Evolutionary conservation across 306 rosid genomes (phyloP), one percentile per base, ranked within the genome.

Genomic region (Ziziphus jujuba): DNA sequence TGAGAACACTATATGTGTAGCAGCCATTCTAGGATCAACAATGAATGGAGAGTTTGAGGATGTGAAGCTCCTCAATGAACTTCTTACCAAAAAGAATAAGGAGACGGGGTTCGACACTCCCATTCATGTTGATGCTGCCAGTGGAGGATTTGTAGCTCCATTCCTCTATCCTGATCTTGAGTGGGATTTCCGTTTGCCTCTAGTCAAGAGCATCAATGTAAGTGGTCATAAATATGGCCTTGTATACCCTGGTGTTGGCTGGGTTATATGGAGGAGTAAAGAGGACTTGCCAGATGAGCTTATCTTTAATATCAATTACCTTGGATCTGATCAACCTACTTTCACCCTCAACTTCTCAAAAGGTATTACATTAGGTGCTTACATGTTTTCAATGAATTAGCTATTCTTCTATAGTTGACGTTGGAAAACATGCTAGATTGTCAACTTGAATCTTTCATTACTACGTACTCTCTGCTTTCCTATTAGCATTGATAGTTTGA

Each of bases 201-300:
- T 87, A 51, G 97, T 91, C 76, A 91, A 83, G 76, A 88, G 96
- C 70, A 91, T 91, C 65, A 91, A 91, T 62, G 97, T 88, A 16
- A 91, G 97, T 31, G 96, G 97, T 35, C 97, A 91, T 59, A 91
- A 91, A 85, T 91, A 91, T 56, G 97, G 97, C 48, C 97, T 91
- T 72, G 97, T 91, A 9, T 91, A 91, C 20, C 85, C 97, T 11
- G 97, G 97, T 74, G 77, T 91, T 31, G 97, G 97, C 33, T 91
- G 97, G 97, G 96, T 86, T 81, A 88, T 91, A 9, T 91, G 97
- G 96, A 88, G 88, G 87, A 75, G 79, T 55, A 81, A 84, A 58
- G 85, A 67, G 20, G 93, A 91, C 80, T 85, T 91, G 84, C 96
- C 97, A 0, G 97, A 88, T 0, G 97, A 91, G 11, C 97, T 91